These are phyloP conservation scores for Lizanozyma gosingica DNA, from an alignment of 1,139 yeast genomes.

Conservation along the genomic window DNA sequence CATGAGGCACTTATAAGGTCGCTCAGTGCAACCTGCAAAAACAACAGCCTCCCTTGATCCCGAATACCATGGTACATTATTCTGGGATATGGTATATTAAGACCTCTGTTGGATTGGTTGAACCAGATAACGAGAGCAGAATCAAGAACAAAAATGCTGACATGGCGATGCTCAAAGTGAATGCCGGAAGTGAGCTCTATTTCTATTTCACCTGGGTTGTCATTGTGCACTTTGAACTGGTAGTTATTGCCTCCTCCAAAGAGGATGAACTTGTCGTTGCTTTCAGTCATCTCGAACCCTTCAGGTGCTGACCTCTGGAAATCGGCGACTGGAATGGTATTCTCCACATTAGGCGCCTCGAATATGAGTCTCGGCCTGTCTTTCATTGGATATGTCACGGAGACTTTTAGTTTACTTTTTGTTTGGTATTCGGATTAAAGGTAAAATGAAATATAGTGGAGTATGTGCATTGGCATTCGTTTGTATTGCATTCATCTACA, in stretches of 20 bases:
- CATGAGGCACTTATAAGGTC: conserved; percentile 7
- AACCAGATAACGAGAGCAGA: conserved; percentile 31
- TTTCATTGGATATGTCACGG: background rate
- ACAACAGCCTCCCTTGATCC: conserved; percentile 14
- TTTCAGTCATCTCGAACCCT: conserved; percentile 17
- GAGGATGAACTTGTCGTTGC: conserved; percentile 33
- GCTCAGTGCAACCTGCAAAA: conserved; percentile 24
- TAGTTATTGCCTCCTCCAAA: conserved; percentile 29
- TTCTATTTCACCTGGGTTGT: conserved; percentile 8
- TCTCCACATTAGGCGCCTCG: conserved; percentile 34
- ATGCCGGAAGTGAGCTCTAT: background rate
- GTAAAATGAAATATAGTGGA: too few relatives aligned
- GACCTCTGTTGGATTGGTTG: conserved; percentile 17
- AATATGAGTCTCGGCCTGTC: conserved; percentile 11
- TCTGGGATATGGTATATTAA: conserved; percentile 32
- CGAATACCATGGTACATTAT: conserved; percentile 33
- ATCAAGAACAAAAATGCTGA: conserved; percentile 27
- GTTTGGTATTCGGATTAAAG: too few relatives aligned
- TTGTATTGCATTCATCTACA: too few relatives aligned
- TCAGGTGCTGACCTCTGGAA: conserved; percentile 36
- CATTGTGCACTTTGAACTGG: conserved; percentile 9
- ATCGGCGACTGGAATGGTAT: conserved; percentile 26
- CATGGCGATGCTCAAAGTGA: background rate
- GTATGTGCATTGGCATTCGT: too few relatives aligned
- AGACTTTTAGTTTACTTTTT: too few relatives aligned